Evolutionary conservation across 208 protist genomes (phyloP).

Genomic region (Acanthamoeba castellanii): DNA sequence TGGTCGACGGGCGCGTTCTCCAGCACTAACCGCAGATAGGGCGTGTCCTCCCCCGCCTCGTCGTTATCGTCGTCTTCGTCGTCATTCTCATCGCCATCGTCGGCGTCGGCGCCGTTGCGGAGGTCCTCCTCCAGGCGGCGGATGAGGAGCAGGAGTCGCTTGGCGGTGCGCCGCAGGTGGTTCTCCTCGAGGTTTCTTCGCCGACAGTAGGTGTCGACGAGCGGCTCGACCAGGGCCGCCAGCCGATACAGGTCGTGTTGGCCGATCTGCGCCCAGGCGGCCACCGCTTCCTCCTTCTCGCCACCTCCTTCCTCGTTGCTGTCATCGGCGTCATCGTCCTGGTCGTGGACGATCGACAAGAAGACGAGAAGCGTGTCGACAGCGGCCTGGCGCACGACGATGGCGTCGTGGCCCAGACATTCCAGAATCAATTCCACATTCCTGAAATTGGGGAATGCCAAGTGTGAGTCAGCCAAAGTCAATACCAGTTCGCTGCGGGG

Average conservation of each 20-base stretch:
- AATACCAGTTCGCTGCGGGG: too few relatives aligned
- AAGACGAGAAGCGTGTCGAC: neutral
- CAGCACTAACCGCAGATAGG: neutral
- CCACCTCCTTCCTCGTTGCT: too few relatives aligned
- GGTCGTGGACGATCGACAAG: neutral
- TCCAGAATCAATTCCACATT: neutral
- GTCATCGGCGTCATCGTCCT: neutral
- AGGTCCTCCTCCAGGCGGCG: neutral
- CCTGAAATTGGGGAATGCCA: neutral
- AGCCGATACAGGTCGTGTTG: neutral
- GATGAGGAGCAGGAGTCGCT: neutral
- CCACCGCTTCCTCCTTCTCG: neutral
- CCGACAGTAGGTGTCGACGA: neutral
- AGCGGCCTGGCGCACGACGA: neutral
- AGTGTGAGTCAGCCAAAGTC: neutral
- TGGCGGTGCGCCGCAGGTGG: neutral
- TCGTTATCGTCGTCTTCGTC: neutral
- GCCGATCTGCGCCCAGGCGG: neutral
- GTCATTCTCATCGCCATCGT: neutral
- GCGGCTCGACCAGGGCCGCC: neutral
- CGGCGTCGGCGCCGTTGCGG: neutral
- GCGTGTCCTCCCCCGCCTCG: neutral
- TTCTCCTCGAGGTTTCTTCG: neutral
- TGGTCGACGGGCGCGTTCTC: neutral
- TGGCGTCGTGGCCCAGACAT: neutral